Conservation (phyloP, 345 rosid genomes). For the Lepidium sativum region DNA sequence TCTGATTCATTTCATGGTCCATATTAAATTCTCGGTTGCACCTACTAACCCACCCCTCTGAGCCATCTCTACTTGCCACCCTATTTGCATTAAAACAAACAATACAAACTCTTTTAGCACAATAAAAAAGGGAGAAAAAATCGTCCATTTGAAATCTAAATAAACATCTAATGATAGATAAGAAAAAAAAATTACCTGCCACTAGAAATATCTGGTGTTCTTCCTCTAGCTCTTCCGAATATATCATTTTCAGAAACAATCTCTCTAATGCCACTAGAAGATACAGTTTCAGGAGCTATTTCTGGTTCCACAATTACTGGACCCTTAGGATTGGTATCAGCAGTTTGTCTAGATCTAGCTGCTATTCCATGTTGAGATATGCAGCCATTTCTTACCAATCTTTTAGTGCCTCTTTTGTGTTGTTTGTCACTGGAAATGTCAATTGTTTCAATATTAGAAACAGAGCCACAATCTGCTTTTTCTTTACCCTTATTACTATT, state of each 20-base stretch:
- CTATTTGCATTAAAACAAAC: constrained; percentile 20
- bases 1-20: constrained; percentile 17
- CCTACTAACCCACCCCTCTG: constrained; percentile 60
- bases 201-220: constrained; percentile 27
- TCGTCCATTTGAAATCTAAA: not conserved
- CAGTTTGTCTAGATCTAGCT: constrained; percentile 37
- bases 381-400: constrained; percentile 85
- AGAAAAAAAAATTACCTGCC: constrained; percentile 37
- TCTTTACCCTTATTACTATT: constrained; percentile 60
- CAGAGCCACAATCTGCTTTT: constrained; percentile 28
- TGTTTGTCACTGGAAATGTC: constrained; percentile 29
- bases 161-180: not conserved
- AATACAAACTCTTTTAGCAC: constrained; percentile 10
- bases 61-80: constrained; percentile 21
- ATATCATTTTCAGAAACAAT: constrained; percentile 38
- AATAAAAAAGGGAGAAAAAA: constrained; percentile 6
- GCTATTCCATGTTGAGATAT: constrained; percentile 70
- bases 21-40: constrained; percentile 20
- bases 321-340: constrained; percentile 21
- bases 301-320: constrained; percentile 13
- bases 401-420: constrained; percentile 37
- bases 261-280: constrained; percentile 31
- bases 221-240: constrained; percentile 42
- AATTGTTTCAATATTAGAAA: constrained; percentile 31
- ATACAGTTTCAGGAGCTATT: constrained; percentile 18